Conservation (phyloP, 225 moss, liverwort and hornwort genomes). For the Thuidium tamariscinum region DNA sequence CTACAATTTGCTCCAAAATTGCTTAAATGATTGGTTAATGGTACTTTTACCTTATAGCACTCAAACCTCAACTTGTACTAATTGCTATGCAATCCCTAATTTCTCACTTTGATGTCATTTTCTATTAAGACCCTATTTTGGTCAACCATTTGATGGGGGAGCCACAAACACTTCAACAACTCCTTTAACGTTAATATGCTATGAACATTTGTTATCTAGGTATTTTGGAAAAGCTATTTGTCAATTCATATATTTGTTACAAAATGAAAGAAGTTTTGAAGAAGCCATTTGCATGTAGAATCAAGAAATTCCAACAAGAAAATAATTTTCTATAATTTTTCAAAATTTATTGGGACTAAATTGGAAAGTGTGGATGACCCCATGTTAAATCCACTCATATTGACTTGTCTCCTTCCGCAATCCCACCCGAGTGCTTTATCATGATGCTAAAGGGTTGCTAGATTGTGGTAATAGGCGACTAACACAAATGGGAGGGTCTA, state of each 20-base stretch:
- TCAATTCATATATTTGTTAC: accelerated
- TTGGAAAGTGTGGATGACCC: accelerated
- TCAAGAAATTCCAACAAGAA: accelerated
- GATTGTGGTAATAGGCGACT: not conserved
- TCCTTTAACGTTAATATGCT: not conserved
- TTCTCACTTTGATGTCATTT: not conserved
- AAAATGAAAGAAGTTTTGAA: too few species aligned
- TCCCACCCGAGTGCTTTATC: not conserved
- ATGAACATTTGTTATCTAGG: too few species aligned
- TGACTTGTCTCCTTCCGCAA: not conserved
- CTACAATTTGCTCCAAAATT: too few species aligned
- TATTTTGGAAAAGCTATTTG: not conserved
- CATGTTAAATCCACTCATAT: accelerated
- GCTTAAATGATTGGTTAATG: too few species aligned
- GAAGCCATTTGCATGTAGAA: not conserved
- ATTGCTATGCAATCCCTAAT: not conserved
- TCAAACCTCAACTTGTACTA: not conserved
- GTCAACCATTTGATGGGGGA: not conserved
- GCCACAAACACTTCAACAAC: not conserved
- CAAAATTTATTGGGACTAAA: not conserved
- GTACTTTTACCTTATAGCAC: too few species aligned
- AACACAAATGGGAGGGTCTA: accelerated
- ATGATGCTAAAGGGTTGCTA: not conserved
- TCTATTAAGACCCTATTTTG: not conserved
- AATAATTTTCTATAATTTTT: not conserved